Base-by-base conservation (phyloP, 352 stramenopile genomes). In the Phytophthora tubulina region DNA sequence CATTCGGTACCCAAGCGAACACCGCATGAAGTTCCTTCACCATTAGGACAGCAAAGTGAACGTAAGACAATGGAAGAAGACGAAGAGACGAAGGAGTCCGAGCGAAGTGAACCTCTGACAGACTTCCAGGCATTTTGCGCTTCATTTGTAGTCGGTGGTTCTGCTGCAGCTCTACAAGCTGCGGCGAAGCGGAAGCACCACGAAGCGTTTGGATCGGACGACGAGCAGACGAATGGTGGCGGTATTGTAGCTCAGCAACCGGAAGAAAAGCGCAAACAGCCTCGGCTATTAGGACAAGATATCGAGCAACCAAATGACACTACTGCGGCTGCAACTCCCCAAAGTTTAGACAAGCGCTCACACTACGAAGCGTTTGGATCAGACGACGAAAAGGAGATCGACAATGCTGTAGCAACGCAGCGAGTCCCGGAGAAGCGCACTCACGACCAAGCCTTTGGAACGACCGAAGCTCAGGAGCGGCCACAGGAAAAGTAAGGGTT, bases 91-190 rank as follows among this genome's bases (percentile, higher is more conserved):
- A 68, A 74, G 33, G 63, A 63, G 6, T 50, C 48, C 2, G 55
- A 66, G 36, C 48, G 42, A 58, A 38, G 3, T 44, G 52, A 62
- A 45, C 31, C 35, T 17, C 41, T 52, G 11, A 53, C 70, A 17
- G 63, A 71, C 64, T 81, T 81, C 46, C 53, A 76, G 33, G 63
- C 58, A 38, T 81, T 79, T 69, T 81, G 75, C 32, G 62, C 62
- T 51, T 75, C 71, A n/a, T 81, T 81, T 64, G 75, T 49, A 56
- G 27, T 36, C 15, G 74, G 74, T 44, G 62, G 67, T 21, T 72
- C 70, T 63, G 58, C 57, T 39, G 62, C 62, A 59, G 74, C 70
- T 31, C 44, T 59, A 58, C 52, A 59, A 61, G 49, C 54, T 54
- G 13, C 39, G 21, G 48, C 62, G 13, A 81, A 81, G 48, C 56